Base-by-base conservation (phyloP, 768 basidiomycete genomes). In the Trametes punicea region DNA sequence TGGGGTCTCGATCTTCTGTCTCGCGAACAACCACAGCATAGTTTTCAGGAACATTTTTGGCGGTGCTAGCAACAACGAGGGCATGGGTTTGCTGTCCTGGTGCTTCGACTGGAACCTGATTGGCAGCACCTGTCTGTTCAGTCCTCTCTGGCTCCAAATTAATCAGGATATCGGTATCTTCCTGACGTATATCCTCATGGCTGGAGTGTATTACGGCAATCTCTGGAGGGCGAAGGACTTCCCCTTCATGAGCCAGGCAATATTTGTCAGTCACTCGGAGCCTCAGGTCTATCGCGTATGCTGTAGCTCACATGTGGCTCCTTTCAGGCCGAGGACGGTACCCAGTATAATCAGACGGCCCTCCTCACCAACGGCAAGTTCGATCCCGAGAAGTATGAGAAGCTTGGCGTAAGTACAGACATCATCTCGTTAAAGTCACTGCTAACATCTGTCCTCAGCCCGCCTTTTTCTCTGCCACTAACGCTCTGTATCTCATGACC, bases 51-150 rank as follows among this genome's bases (percentile, higher is more conserved):
- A 62, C 48, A 52, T 69, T 30, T 65, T 67, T 46, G 64, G 62
- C 36, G 65, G 83, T 76, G 51, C 84, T 10, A 64, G 62, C 60
- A 69, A 69, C 62, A 69, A 86, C 51, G 83, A 85, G 66, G 83
- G 84, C 6, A 75, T 85, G 38, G 84, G 83, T 10, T 68, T 80
- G 48, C 77, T 86, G 40, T 76, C 83, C 1, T 65, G 85, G 36
- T 83, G 74, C 59, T 69, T 86, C 13, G 84, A 87, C 62, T 86
- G 84, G 83, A 81, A 82, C 62, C 76, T 80, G 55, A 75, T 82
- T 56, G 78, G 75, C 33, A 72, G 75, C 46, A 73, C 74, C 26
- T 78, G 77, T 36, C 65, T 76, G 30, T 70, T 63, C 65, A 59
- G 48, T 47, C 69, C 69, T 15, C 50, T 70, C 48, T 67, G 65